These are phyloP conservation scores for Ogataea naganishii DNA, from an alignment of 805 yeast genomes.

Conservation along the genomic window DNA sequence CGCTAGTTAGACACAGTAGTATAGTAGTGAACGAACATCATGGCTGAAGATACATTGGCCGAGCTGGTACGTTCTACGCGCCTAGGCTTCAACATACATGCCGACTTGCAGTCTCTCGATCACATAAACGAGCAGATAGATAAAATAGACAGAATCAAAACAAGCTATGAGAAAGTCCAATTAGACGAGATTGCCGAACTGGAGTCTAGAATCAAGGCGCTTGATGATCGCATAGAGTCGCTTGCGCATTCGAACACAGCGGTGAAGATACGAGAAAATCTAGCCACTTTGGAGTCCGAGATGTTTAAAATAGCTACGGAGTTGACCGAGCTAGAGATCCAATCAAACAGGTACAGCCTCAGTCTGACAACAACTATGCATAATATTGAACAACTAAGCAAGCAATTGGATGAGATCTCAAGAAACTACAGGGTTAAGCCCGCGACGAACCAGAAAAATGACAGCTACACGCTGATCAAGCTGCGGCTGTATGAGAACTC, in stretches of 20 bases:
- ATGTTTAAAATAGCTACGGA: conserved; percentile 45
- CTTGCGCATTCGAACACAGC: conserved; percentile 20
- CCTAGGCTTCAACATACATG: conserved; percentile 44
- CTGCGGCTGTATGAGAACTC: conserved; percentile 51
- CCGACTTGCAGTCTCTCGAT: conserved; percentile 38
- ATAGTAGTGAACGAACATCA: too few relatives aligned
- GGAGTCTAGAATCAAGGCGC: conserved; percentile 3
- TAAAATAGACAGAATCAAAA: conserved; percentile 4
- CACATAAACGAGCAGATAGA: conserved; percentile 13
- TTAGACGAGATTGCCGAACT: conserved; percentile 29
- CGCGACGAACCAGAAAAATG: conserved; percentile 16
- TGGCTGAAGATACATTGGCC: too few relatives aligned
- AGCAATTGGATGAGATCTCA: conserved; percentile 12
- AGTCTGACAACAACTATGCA: conserved; percentile 29
- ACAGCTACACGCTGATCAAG: conserved; percentile 40
- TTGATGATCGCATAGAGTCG: conserved; percentile 12
- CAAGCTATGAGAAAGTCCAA: conserved; percentile 1
- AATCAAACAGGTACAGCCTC: conserved; percentile 30
- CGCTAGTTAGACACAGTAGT: too few relatives aligned
- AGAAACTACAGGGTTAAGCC: not conserved
- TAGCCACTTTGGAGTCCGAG: conserved; percentile 30
- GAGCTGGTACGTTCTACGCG: too few relatives aligned
- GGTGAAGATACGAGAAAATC: conserved; percentile 20
- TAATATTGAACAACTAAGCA: conserved; percentile 24
- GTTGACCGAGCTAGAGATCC: conserved; percentile 39